These are phyloP conservation scores for Zarea fungicola DNA, from an alignment of 2,329 filamentous ascomycete genomes.

Conservation along the genomic window DNA sequence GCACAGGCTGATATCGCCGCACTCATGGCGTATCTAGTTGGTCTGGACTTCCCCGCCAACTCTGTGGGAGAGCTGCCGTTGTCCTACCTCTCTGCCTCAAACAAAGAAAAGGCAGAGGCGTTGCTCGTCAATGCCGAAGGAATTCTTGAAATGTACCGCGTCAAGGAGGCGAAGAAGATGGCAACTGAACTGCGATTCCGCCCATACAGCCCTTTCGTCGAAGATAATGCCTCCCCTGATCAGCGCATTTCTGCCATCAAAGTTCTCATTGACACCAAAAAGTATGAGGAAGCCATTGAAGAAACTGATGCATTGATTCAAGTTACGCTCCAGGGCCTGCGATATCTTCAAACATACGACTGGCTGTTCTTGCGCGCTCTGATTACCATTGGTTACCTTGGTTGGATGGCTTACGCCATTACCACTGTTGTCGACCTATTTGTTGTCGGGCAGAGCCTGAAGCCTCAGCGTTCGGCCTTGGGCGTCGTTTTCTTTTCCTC, in stretches of 20 bases:
- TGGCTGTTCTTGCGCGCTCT: slow-evolving; percentile 92
- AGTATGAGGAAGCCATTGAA: slow-evolving; percentile 72
- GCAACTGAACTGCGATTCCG: slow-evolving; percentile 69
- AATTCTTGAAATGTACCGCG: slow-evolving; percentile 91
- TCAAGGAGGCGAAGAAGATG: slow-evolving; percentile 86
- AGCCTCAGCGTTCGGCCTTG: slow-evolving; percentile 55
- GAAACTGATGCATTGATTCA: slow-evolving; percentile 73
- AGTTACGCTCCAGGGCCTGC: slow-evolving; percentile 71
- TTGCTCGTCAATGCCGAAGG: slow-evolving; percentile 77
- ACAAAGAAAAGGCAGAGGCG: slow-evolving; percentile 75
- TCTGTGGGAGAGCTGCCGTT: slow-evolving; percentile 91
- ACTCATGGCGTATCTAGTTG: slow-evolving; percentile 88
- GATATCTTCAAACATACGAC: slow-evolving; percentile 96
- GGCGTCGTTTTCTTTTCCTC: slow-evolving; percentile 68
- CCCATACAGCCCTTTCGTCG: slow-evolving; percentile 67
- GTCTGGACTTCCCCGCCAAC: slow-evolving; percentile 88
- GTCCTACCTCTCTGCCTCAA: slow-evolving; percentile 67
- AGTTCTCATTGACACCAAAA: slow-evolving; percentile 57
- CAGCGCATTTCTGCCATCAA: slow-evolving; percentile 64
- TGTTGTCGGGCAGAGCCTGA: slow-evolving; percentile 66
- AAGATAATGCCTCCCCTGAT: slow-evolving; percentile 56
- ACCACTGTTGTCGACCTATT: slow-evolving; percentile 86
- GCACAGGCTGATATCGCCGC: slow-evolving; percentile 90
- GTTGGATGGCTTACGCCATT: slow-evolving; percentile 90
- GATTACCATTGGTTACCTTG: slow-evolving; percentile 84